Evolutionary conservation across 2,329 filamentous ascomycete species (phyloP).

Genomic region (Xylariomycetidae sp.): DNA sequence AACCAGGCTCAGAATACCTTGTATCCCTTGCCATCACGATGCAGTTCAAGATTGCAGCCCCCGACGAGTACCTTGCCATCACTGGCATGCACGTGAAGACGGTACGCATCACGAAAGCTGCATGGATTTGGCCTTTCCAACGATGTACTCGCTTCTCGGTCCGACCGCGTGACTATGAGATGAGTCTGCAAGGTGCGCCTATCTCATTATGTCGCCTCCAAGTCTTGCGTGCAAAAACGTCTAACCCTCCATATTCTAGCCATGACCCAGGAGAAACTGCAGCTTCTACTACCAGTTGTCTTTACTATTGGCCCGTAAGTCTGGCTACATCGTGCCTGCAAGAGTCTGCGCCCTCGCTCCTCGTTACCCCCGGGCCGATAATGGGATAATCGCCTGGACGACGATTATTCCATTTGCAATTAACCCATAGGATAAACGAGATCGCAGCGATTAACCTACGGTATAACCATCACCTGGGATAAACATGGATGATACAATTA

Average conservation of each 20-base stretch:
- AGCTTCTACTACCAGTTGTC: slow-evolving; percentile 74
- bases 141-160: slow-evolving; percentile 54
- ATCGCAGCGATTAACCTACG: too few relatives aligned
- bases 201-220: too few relatives aligned
- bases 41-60: slow-evolving; percentile 50
- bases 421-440: too few relatives aligned
- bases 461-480: too few relatives aligned
- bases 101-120: slow-evolving; percentile 73
- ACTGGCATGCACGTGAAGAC: slow-evolving; percentile 71
- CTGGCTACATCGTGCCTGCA: not conserved
- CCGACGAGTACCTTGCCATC: slow-evolving; percentile 81
- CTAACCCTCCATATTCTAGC: slow-evolving; percentile 35
- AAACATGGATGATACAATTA: too few relatives aligned
- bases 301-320: slow-evolving; percentile 71
- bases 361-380: too few relatives aligned
- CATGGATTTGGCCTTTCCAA: slow-evolving; percentile 67
- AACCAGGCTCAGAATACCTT: too few relatives aligned
- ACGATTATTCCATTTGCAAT: too few relatives aligned
- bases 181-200: slow-evolving; percentile 58
- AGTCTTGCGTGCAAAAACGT: too few relatives aligned
- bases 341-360: too few relatives aligned
- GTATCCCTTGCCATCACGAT: slow-evolving; percentile 11
- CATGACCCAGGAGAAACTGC: slow-evolving; percentile 85
- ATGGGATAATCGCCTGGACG: too few relatives aligned
- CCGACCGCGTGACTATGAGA: slow-evolving; percentile 74